A percentile compares a stretch with the other conserved stretches of the same genome.
These are phyloP conservation scores for Haematococcus lacustris DNA, from an alignment of 139 green algal species.

Conservation along the genomic window DNA sequence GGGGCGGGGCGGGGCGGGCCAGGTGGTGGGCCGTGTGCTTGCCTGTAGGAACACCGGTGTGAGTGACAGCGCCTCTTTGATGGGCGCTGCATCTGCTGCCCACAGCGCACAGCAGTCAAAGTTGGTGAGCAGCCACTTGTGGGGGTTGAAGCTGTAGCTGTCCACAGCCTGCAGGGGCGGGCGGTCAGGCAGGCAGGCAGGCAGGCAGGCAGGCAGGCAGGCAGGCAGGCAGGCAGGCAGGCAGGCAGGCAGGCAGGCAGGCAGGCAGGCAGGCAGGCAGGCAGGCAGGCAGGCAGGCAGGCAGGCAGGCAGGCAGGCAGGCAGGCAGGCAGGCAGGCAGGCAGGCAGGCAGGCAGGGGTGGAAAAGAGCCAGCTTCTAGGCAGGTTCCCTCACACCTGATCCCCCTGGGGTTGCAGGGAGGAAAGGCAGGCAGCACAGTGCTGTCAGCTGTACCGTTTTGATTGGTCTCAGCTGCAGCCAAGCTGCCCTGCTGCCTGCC, in stretches of 20 bases:
- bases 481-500: no score
- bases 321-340: no score
- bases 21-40: not conserved
- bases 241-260: not conserved
- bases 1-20: no score
- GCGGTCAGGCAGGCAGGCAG: not conserved
- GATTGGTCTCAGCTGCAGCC: no score
- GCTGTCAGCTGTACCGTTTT: no score
- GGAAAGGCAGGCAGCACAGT: no score
- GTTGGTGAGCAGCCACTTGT: constrained; percentile 78
- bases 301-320: not conserved
- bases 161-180: constrained; percentile 33
- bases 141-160: constrained; percentile 65
- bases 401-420: no score
- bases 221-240: no score
- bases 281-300: not conserved
- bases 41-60: constrained; percentile 56
- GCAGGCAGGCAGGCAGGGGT: no score
- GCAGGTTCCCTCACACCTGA: no score
- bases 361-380: no score
- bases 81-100: constrained; percentile 41
- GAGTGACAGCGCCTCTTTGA: constrained; percentile 66
- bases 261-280: not conserved
- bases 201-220: no score
- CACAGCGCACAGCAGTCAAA: constrained; percentile 81